phyloP scores from a whole-genome alignment of 495 filamentous ascomycete species.

The Aspergillus indologenus region DNA sequence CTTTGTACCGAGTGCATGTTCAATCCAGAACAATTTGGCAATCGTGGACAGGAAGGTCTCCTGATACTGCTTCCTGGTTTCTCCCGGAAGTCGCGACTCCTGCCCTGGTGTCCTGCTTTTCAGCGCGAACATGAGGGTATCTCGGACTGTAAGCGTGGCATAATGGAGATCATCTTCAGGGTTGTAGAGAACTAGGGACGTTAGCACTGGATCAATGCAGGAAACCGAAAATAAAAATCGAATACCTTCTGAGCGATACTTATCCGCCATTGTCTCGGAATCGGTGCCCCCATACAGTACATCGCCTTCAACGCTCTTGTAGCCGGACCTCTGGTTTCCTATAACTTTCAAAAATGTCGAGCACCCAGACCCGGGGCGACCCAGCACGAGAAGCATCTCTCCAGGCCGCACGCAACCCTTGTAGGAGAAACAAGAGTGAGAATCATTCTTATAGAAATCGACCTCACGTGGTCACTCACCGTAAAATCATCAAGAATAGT shows the following conservation, averaged over 20 bases:
- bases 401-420: conserved; percentile 47
- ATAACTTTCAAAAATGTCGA: conserved; percentile 69
- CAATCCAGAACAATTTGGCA: conserved; percentile 75
- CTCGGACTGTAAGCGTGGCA: conserved; percentile 64
- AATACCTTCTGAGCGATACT: conserved; percentile 58
- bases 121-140: conserved; percentile 69
- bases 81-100: conserved; percentile 54
- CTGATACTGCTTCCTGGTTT: conserved; percentile 60
- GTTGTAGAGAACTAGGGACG: conserved; percentile 52
- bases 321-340: conserved; percentile 63
- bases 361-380: conserved; percentile 69
- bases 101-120: conserved; percentile 66
- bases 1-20: conserved; percentile 64
- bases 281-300: conserved; percentile 64
- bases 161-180: conserved; percentile 77
- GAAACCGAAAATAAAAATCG: not conserved
- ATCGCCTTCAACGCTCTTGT: conserved; percentile 58
- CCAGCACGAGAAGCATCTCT: conserved; percentile 63
- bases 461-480: conserved; percentile 34
- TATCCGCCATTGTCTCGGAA: conserved; percentile 57
- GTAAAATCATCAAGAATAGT: conserved; percentile 65
- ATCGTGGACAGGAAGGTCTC: conserved; percentile 66
- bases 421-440: not conserved
- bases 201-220: not conserved
- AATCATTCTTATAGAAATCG: conserved; percentile 34